These are phyloP conservation scores for Penicillium atrosanguineum DNA, from an alignment of 495 filamentous ascomycete species.

Conservation along the genomic window DNA sequence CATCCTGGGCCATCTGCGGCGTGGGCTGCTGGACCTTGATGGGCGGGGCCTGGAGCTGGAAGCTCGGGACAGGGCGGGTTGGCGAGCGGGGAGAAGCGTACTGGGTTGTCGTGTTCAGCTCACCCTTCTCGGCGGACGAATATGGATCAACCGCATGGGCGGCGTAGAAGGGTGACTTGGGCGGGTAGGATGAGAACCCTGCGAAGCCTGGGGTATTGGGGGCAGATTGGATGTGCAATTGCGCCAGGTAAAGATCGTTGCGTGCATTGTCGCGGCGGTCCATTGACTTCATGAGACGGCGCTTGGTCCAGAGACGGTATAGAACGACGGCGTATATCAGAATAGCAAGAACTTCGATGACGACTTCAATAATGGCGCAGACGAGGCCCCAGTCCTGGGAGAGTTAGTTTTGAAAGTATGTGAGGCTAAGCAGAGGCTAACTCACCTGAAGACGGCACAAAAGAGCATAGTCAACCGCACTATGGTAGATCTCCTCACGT, in stretches of 20 bases:
- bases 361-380: slow-evolving; percentile 95
- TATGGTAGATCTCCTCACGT: slow-evolving; percentile 66
- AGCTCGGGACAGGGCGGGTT: slow-evolving; percentile 54
- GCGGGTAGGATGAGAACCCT: slow-evolving; percentile 37
- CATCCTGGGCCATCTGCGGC: slow-evolving; percentile 60
- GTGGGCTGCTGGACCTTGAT: slow-evolving; percentile 72
- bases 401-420: background rate
- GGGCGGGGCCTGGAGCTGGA: slow-evolving; percentile 83
- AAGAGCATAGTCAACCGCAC: slow-evolving; percentile 84
- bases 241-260: slow-evolving; percentile 91
- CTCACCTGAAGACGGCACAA: slow-evolving; percentile 90
- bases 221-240: slow-evolving; percentile 86
- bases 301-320: slow-evolving; percentile 95
- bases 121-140: slow-evolving; percentile 58
- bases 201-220: slow-evolving; percentile 89
- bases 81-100: slow-evolving; percentile 48
- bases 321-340: slow-evolving; percentile 89
- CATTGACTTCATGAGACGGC: slow-evolving; percentile 92
- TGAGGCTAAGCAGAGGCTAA: background rate
- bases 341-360: slow-evolving; percentile 89
- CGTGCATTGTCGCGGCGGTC: slow-evolving; percentile 90
- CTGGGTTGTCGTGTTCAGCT: slow-evolving; percentile 40
- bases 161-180: slow-evolving; percentile 47
- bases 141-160: slow-evolving; percentile 41
- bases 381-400: slow-evolving; percentile 87